Conservation (phyloP, 2,329 filamentous ascomycete species). For the Penicillium crustosum region DNA sequence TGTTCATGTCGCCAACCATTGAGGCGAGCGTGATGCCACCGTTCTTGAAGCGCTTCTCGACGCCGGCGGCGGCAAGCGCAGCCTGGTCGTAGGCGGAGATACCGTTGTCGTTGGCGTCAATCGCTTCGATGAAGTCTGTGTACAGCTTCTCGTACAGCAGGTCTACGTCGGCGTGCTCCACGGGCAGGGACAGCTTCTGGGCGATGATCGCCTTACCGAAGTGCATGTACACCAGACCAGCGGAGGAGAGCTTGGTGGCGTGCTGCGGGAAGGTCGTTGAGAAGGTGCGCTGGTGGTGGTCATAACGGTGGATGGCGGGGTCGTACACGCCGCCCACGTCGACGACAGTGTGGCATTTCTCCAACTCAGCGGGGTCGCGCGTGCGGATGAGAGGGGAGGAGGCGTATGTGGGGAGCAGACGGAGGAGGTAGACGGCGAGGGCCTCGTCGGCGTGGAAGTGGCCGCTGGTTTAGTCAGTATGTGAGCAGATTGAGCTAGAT, state of each 20-base stretch:
- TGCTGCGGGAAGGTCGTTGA: conserved; percentile 78
- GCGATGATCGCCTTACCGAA: conserved; percentile 85
- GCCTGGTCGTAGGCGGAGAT: conserved; percentile 77
- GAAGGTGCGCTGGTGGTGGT: conserved; percentile 97
- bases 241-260: conserved; percentile 85
- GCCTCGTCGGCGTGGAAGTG: conserved; percentile 99
- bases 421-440: conserved; percentile 92
- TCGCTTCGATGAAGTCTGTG: conserved; percentile 87
- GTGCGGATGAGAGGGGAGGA: conserved; percentile 77
- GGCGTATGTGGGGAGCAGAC: conserved; percentile 77
- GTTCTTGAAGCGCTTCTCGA: conserved; percentile 80
- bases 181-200: conserved; percentile 58
- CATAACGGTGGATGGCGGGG: conserved; percentile 72
- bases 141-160: conserved; percentile 88
- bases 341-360: conserved; percentile 88
- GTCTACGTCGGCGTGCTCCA: conserved; percentile 66
- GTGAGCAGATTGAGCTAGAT: neutral
- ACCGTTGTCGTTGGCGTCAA: conserved; percentile 97
- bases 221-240: conserved; percentile 92
- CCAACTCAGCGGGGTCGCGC: conserved; percentile 75
- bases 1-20: conserved; percentile 77
- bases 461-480: conserved; percentile 53
- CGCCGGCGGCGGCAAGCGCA: conserved; percentile 65
- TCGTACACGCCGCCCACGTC: conserved; percentile 98
- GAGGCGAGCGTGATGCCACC: conserved; percentile 82